Base-by-base conservation (phyloP, 352 stramenopile species). In the Elongisporangium prolatum region DNA sequence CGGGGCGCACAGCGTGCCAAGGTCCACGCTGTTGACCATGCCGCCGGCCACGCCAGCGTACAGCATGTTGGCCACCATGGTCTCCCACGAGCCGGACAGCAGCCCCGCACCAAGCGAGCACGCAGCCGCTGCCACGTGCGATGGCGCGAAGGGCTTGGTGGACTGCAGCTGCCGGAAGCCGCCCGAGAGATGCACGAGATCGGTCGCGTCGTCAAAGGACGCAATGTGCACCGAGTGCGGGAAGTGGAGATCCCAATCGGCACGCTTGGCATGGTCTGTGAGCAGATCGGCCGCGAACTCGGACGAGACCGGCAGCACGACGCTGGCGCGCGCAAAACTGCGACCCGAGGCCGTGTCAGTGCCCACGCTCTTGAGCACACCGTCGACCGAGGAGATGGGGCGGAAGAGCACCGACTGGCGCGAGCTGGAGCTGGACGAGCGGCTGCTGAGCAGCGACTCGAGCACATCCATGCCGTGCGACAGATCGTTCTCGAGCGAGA, bases 161-260 rank as follows among this genome's bases (percentile, higher is more conserved):
- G 55, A 50, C 24, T 64, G 52, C 47, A 88, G 59, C 57, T 80
- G 68, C 21, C 74, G 74, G 59, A 71, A 74, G 0, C 73, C 78
- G 59, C 75, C 77, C 5, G 68, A 80, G 24, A 93, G 60, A 54
- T 93, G 72, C 52, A 93, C 73, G 11, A 93, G 64, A 28, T 90
- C 78, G 25, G 84, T 93, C 10, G 75, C 72, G 21, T 91, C 84
- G 48, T 90, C 84, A 57, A 87, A 93, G 2, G 71, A 83, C 1
- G 84, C 84, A 4, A 93, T 69, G 48, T 89, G 80, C 3, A 60
- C 61, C 8, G 81, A 87, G 4, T 60, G 55, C 0, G 81, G 82
- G 52, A 93, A 93, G 44, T 91, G 80, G 8, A 86, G 50, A 53
- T 93, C 84, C 84, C 84, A 93, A 16, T 91, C 81, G n/a, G 74